Evolutionary conservation across 805 yeast species (phyloP).

Genomic region (Candida endomychidarum): DNA sequence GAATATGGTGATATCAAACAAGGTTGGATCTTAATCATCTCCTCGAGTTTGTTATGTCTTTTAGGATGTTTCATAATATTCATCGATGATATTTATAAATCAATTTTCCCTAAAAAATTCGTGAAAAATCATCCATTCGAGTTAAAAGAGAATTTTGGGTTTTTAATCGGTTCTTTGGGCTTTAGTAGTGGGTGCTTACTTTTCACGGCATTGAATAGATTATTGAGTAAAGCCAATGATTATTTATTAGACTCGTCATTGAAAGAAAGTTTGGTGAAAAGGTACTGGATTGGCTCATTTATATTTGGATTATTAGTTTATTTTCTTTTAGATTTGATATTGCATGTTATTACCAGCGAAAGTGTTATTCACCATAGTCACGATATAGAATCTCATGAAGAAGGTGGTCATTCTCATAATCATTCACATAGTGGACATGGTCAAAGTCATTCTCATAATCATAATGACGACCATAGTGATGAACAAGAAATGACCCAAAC

Average conservation of each 20-base stretch:
- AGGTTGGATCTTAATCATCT: slow-evolving; percentile 65
- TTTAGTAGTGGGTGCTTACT: slow-evolving; percentile 80
- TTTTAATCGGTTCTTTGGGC: slow-evolving; percentile 73
- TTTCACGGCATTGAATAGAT: slow-evolving; percentile 72
- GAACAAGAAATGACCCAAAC: neutral
- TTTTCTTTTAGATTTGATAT: slow-evolving; percentile 55
- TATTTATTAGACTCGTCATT: slow-evolving; percentile 40
- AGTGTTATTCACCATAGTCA: slow-evolving; percentile 87
- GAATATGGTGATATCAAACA: slow-evolving; percentile 21
- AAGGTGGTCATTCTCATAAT: slow-evolving; percentile 7
- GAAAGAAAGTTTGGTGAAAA: slow-evolving; percentile 18
- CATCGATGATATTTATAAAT: slow-evolving; percentile 53
- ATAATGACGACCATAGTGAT: slow-evolving; percentile 4
- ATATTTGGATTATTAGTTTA: slow-evolving; percentile 64
- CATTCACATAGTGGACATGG: slow-evolving; percentile 12
- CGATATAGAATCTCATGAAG: too few relatives aligned
- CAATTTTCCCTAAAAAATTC: slow-evolving; percentile 38
- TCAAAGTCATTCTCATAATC: slow-evolving; percentile 17
- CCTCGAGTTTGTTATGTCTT: slow-evolving; percentile 70
- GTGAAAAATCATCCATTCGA: slow-evolving; percentile 47
- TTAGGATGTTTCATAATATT: slow-evolving; percentile 69
- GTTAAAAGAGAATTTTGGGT: slow-evolving; percentile 56
- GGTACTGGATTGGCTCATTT: slow-evolving; percentile 46
- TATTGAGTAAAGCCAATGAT: slow-evolving; percentile 65
- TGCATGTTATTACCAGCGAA: slow-evolving; percentile 76